Percentiles rank a stretch among this genome's conserved stretches.
Evolutionary conservation across 148 eudicot genomes (phyloP).

Genomic region (Amaranthus cruentus): DNA sequence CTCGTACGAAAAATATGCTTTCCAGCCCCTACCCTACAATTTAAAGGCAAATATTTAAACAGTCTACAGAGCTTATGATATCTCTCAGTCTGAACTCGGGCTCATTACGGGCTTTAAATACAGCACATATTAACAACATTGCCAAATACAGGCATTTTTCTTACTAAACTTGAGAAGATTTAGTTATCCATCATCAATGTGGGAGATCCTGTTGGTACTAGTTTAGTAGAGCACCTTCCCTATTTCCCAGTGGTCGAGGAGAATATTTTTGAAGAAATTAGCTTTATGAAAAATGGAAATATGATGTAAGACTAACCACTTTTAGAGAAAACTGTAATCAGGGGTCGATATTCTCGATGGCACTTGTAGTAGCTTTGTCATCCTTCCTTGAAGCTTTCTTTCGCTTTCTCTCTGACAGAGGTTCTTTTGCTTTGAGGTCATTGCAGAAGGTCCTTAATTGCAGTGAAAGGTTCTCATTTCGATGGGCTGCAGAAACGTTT

Average conservation of each 20-base stretch:
- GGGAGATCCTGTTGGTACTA: no score
- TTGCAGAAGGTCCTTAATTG: constrained; percentile 62
- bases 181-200: neutral
- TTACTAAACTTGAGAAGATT: neutral
- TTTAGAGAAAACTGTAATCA: constrained; percentile 21
- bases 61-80: neutral
- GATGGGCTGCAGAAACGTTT: constrained; percentile 50
- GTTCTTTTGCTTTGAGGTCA: constrained; percentile 85
- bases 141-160: neutral
- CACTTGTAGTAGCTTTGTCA: constrained; percentile 48
- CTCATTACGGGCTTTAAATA: no score
- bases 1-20: neutral
- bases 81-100: neutral
- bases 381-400: constrained; percentile 65
- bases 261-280: neutral
- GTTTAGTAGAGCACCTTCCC: neutral
- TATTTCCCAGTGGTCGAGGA: neutral
- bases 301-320: constrained; percentile 4
- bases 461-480: constrained; percentile 61
- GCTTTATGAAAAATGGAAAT: neutral
- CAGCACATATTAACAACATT: neutral
- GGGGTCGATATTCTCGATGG: constrained; percentile 36
- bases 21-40: neutral
- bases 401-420: constrained; percentile 72
- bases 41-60: neutral